Conservation (phyloP, 2,329 filamentous ascomycete species). For the Alternaria gansuensis region DNA sequence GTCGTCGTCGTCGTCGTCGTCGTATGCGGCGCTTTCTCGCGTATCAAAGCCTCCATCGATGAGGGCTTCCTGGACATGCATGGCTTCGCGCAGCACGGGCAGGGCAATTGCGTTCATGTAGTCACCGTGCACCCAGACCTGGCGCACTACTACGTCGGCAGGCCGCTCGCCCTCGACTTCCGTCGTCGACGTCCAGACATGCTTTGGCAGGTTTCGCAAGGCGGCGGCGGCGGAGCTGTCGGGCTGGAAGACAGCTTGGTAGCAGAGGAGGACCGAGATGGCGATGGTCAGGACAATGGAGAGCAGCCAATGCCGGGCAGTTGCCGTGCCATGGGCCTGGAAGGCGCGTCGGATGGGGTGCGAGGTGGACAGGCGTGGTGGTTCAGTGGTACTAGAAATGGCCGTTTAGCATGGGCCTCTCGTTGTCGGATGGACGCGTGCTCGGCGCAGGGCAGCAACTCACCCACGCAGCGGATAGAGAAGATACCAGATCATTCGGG, state of each 20-base stretch:
- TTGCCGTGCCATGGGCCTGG: slow-evolving; percentile 73
- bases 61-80: slow-evolving; percentile 74
- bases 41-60: slow-evolving; percentile 60
- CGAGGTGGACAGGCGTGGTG: slow-evolving; percentile 69
- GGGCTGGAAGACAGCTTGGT: slow-evolving; percentile 78
- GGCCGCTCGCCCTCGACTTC: slow-evolving; percentile 64
- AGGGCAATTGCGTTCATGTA: slow-evolving; percentile 79
- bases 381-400: slow-evolving; percentile 72
- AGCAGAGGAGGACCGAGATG: slow-evolving; percentile 74
- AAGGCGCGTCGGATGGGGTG: slow-evolving; percentile 73
- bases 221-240: slow-evolving; percentile 75
- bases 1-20: neutral
- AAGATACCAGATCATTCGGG: slow-evolving; percentile 76
- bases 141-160: slow-evolving; percentile 79
- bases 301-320: slow-evolving; percentile 75
- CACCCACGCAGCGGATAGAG: slow-evolving; percentile 80
- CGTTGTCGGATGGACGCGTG: neutral
- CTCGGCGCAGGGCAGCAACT: slow-evolving; percentile 42
- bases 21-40: slow-evolving; percentile 2
- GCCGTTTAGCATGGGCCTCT: slow-evolving; percentile 28
- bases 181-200: slow-evolving; percentile 81
- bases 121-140: slow-evolving; percentile 81
- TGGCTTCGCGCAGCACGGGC: slow-evolving; percentile 70
- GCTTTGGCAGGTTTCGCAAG: slow-evolving; percentile 75
- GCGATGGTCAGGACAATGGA: slow-evolving; percentile 78